Conservation (phyloP, 1,284 basidiomycete genomes). For the Somion occarium region DNA sequence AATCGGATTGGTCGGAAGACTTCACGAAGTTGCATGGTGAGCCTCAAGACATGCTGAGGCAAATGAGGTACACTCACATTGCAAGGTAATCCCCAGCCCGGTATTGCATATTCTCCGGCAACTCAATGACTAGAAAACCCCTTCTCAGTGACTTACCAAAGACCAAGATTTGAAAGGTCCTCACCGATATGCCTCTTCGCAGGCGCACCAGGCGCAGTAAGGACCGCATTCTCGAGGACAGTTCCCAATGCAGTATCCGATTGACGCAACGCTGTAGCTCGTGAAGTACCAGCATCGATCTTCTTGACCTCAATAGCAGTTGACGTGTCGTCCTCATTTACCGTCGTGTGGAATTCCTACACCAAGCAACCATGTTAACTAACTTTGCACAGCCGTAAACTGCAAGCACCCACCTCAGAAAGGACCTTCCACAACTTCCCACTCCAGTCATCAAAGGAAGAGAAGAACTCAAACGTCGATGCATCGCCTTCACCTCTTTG, state of each 20-base stretch:
- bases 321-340: conserved; percentile 11
- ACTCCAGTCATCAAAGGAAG: conserved; percentile 43
- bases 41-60: too few relatives aligned
- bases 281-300: conserved; percentile 29
- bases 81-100: conserved; percentile 46
- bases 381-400: conserved; percentile 1
- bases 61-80: conserved; percentile 28
- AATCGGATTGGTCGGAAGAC: conserved; percentile 36
- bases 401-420: conserved; percentile 22
- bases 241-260: conserved; percentile 34
- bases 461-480: conserved; percentile 39
- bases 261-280: conserved; percentile 35
- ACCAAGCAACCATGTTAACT: background rate
- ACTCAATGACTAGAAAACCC: conserved; percentile 33
- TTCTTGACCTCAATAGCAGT: conserved; percentile 28
- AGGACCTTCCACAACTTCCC: conserved; percentile 36
- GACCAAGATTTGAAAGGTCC: background rate
- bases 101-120: conserved; percentile 38
- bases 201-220: conserved; percentile 35
- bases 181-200: conserved; percentile 41
- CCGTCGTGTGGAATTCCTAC: conserved; percentile 29
- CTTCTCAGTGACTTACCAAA: background rate
- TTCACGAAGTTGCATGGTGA: too few relatives aligned
- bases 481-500: conserved; percentile 40
- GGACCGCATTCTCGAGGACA: conserved; percentile 35